Base-by-base conservation (phyloP, 169 alveolate species). In the Eimeria necatrix region DNA sequence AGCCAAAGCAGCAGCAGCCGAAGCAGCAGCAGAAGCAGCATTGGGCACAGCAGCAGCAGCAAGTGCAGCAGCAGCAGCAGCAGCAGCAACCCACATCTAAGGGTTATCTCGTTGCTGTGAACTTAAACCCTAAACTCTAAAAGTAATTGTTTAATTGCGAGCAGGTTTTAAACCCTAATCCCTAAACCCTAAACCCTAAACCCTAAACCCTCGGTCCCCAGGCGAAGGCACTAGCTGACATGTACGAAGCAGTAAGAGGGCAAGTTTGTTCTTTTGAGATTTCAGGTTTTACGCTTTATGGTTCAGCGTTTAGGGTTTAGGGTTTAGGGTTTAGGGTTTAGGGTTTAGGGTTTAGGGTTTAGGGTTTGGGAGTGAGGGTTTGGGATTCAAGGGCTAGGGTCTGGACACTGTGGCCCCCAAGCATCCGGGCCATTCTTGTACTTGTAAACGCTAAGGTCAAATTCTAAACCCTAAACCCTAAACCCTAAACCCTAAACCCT, bases 111-210 rank as follows among this genome's bases (percentile, higher is more conserved):
- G 0, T 56, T 56, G 68, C 68, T 3, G 12, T 10, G 20, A 56
- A 2, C 68, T 0, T 56, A 56, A 56, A 56, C 68, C 68, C 68
- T 56, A 56, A 2, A 56, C 68, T 18, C 68, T 56, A 56, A 18
- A 56, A 0, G 22, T 18, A 12, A 56, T 1, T 12, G 68, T 56
- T 56, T 10, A 18, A 10, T 56, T 3, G 20, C 1, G 68, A 56
- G 0, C 64, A 18, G 22, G 68, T 3, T 18, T 18, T 18, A 56
- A 56, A 18, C 68, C 68, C 68, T 56, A 56, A 56, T 1, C 68
- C 68, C 68, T 56, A 56, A 56, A 56, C 68, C 68, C 68, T 56
- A 56, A 56, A 56, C 68, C 68, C 68, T 56, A 56, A 56, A 56
- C 68, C 68, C 68, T 56, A 12, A 56, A 18, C 68, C 68, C 22